Percentiles rank a stretch among this genome's conserved stretches.
Conservation (phyloP, 192 early-diverging fungal species). For the Backusella westeae region DNA sequence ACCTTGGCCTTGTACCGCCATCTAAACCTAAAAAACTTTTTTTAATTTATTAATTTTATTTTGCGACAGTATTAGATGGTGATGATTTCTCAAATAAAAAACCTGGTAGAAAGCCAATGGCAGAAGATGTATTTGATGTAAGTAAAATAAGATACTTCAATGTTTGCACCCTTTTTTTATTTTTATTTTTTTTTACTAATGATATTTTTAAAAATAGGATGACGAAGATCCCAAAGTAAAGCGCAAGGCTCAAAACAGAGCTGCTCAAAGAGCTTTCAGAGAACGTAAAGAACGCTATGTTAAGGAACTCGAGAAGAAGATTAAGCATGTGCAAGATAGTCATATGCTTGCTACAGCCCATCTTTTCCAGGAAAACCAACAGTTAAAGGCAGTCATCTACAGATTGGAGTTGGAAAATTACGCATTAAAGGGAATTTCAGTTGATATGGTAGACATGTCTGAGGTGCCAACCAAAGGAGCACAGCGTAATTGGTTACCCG, state of each 20-base stretch:
- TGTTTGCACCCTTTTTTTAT: too few species aligned
- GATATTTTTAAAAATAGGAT: neutral
- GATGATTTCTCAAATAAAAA: neutral
- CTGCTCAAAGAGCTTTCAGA: slow-evolving; percentile 42
- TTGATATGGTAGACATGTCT: neutral
- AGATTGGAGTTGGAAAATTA: slow-evolving; percentile 53
- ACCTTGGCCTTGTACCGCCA: neutral
- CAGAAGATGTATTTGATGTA: neutral
- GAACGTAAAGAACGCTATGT: slow-evolving; percentile 86
- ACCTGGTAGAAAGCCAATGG: slow-evolving; percentile 12
- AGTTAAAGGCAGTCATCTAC: slow-evolving; percentile 46
- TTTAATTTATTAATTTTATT: slow-evolving; percentile 5
- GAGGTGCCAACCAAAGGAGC: neutral
- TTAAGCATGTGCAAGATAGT: slow-evolving; percentile 62
- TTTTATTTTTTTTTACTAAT: neutral
- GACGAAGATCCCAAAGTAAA: slow-evolving; percentile 29
- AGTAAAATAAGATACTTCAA: neutral
- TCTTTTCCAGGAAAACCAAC: slow-evolving; percentile 50
- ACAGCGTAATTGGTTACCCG: neutral
- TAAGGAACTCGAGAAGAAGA: slow-evolving; percentile 71
- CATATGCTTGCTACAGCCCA: slow-evolving; percentile 42
- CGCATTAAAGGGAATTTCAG: slow-evolving; percentile 7
- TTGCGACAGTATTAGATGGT: neutral
- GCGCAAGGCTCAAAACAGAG: slow-evolving; percentile 37
- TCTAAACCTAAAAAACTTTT: neutral